These are phyloP conservation scores for Simmondsia chinensis DNA, from an alignment of 148 eudicot species.

Conservation along the genomic window DNA sequence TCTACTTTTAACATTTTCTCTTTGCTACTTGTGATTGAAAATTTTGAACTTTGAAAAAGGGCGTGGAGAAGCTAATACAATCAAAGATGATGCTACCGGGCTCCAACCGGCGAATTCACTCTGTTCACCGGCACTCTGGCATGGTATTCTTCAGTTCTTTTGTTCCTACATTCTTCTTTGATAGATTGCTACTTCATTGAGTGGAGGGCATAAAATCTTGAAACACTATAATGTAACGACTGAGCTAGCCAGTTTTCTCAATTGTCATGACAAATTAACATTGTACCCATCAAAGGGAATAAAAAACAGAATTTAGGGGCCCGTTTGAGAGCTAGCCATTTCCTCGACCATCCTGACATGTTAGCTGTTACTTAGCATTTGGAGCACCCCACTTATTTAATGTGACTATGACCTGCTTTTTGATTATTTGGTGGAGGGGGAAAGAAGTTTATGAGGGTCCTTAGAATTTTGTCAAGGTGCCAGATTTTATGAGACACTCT, in stretches of 20 bases:
- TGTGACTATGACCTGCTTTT: too few relatives aligned
- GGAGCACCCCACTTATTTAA: too few relatives aligned
- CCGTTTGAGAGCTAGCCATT: too few relatives aligned
- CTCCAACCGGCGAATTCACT: constrained; percentile 80
- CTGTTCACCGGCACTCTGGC: constrained; percentile 89
- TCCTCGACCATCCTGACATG: too few relatives aligned
- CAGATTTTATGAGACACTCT: too few relatives aligned
- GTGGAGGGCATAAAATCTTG: neutral
- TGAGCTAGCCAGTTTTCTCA: neutral
- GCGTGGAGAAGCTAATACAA: constrained; percentile 85
- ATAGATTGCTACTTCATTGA: neutral
- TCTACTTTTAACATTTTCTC: neutral
- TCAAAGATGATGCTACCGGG: constrained; percentile 98
- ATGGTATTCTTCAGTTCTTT: constrained; percentile 38
- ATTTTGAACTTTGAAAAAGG: constrained; percentile 20
- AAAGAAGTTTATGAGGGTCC: too few relatives aligned
- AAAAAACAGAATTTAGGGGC: too few relatives aligned
- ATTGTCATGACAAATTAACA: neutral
- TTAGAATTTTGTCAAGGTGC: too few relatives aligned
- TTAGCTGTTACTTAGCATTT: too few relatives aligned
- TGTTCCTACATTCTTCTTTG: neutral
- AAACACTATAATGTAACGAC: neutral
- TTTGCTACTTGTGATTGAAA: neutral
- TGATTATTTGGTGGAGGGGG: too few relatives aligned
- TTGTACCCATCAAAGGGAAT: too few relatives aligned